These are phyloP conservation scores for Zychaea mexicana DNA, from an alignment of 371 early-diverging fungal genomes.

Conservation along the genomic window DNA sequence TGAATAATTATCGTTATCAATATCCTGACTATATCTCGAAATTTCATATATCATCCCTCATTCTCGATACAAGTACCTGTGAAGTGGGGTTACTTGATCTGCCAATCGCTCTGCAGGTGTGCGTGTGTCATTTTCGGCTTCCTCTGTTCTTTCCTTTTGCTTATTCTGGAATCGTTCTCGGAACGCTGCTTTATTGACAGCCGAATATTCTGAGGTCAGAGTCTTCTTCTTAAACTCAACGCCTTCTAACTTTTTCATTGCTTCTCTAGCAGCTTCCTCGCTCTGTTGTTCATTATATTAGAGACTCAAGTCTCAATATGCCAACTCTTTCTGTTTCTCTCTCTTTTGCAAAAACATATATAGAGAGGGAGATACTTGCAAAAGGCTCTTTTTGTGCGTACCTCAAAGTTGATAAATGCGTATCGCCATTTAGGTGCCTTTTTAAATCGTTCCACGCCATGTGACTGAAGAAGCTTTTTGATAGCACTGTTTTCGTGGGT, in stretches of 20 bases:
- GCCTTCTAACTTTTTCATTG: conserved; percentile 37
- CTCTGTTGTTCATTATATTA: conserved; percentile 30
- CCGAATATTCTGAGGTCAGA: conserved; percentile 31
- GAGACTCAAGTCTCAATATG: no score
- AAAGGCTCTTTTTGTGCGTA: no score
- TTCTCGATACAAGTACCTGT: conserved; percentile 38
- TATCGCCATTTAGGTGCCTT: conserved; percentile 53
- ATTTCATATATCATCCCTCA: no score
- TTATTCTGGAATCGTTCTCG: conserved; percentile 34
- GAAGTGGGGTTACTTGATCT: conserved; percentile 77
- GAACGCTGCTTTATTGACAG: conserved; percentile 21
- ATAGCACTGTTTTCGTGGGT: conserved; percentile 20
- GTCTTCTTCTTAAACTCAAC: conserved; percentile 35
- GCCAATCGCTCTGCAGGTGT: conserved; percentile 64
- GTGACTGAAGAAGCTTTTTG: conserved; percentile 28
- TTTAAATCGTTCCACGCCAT: conserved; percentile 35
- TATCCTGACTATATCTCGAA: no score
- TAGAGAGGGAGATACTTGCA: neutral
- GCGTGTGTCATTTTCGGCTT: conserved; percentile 39
- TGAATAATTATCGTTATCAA: no score
- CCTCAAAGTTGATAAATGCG: conserved; percentile 48
- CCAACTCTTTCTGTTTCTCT: no score
- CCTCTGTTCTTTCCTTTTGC: conserved; percentile 2
- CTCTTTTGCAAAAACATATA: no score
- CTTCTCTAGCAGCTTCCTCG: conserved; percentile 44